Conservation (phyloP, 176 grass and related monocot genomes). For the Phragmites australis region DNA sequence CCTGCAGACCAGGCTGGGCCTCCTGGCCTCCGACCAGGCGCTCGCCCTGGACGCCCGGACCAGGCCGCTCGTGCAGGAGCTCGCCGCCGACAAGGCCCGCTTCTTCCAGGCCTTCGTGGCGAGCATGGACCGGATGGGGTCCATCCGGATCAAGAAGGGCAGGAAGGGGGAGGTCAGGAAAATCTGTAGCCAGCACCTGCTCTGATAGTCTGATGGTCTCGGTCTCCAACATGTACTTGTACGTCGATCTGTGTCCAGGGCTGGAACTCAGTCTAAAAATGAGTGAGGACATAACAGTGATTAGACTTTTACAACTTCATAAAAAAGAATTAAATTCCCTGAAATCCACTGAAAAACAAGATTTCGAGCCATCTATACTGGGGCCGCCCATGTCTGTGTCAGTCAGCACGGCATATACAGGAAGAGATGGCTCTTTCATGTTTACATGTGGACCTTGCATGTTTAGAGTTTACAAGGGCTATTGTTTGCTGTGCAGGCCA, state of each 20-base stretch:
- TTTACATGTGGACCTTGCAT: background rate
- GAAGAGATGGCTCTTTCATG: background rate
- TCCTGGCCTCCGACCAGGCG: slow-evolving; percentile 83
- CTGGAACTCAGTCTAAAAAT: no score
- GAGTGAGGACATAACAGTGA: no score
- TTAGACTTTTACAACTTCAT: no score
- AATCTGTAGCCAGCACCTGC: slow-evolving; percentile 64
- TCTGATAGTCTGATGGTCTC: background rate
- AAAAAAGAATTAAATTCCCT: no score
- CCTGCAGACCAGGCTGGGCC: slow-evolving; percentile 68
- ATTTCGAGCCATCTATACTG: no score
- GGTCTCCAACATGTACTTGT: background rate
- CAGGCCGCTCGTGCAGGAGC: slow-evolving; percentile 53
- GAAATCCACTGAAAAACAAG: no score
- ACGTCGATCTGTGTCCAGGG: background rate
- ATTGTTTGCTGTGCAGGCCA: background rate
- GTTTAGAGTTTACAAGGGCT: background rate
- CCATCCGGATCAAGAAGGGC: slow-evolving; percentile 82
- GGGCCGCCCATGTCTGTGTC: no score
- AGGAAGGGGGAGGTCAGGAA: slow-evolving; percentile 80
- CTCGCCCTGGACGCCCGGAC: slow-evolving; percentile 69
- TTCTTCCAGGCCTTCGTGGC: slow-evolving; percentile 70
- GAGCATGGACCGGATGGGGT: slow-evolving; percentile 78
- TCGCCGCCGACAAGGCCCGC: slow-evolving; percentile 52
- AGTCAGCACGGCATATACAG: background rate